Evolutionary conservation across 768 basidiomycete genomes (phyloP), one percentile per base, ranked within the genome.

Genomic region (Pleurotus pulmonarius): DNA sequence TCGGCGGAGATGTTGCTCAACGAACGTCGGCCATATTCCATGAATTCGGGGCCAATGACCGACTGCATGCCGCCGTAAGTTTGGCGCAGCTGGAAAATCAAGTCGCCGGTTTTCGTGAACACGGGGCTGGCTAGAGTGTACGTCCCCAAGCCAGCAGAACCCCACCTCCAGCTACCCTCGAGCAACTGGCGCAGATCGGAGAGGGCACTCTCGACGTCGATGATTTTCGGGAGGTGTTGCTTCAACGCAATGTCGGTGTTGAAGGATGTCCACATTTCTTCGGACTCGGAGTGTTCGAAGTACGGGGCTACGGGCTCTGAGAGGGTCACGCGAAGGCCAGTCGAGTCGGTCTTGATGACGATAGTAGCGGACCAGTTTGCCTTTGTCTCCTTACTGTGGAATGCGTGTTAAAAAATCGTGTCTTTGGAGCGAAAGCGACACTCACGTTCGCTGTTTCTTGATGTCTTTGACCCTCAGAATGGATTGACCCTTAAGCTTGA

Each of bases 91-190:
- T 59, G 55, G 41, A 56, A 40, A 48, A 59, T 52, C 48, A 59
- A 55, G 34, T 60, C 59, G 7, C 59, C 59, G 16, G 29, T 45
- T 38, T 18, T 49, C 1, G 56, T 60, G 53, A 60, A 60, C 18
- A 56, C 57, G n/a, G 59, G 59, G 59, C 53, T 56, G 13, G 55
- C 22, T 29, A 59, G 58, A 34, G 11, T 44, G 48, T 59, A 59
- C 16, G 40, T 39, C 12, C 44, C 25, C 13, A 56, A 43, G 18
- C 48, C 58, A 16, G 58, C 47, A 45, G 15, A 49, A 8, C 26
- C 49, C 48, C 51, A 56, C 11, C 47, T 29, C 58, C 58, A 59
- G 29, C 43, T 24, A 49, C 58, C 58, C 52, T 59, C 55, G 16
- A 59, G 51, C 7, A 46, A 15, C 3, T 26, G 13, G 40, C 56